Evolutionary conservation across 2,329 filamentous ascomycete genomes (phyloP).

Genomic region (Lachnellula subtilissima): DNA sequence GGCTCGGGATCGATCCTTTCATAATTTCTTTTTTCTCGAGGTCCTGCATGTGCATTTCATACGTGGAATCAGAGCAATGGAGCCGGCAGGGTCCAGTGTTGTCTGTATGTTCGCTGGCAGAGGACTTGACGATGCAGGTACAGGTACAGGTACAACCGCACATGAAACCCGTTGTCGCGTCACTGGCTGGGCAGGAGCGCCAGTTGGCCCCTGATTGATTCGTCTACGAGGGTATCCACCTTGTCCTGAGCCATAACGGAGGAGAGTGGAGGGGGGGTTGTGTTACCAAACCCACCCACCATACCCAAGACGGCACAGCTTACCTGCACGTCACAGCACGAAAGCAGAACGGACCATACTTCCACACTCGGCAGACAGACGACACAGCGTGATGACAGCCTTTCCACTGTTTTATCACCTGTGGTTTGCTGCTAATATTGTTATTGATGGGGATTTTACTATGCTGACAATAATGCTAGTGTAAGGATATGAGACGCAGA

Average conservation of each 20-base stretch:
- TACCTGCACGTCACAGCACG: not conserved
- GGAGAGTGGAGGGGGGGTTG: not conserved
- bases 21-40: not conserved
- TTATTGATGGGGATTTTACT: too few relatives aligned
- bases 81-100: not conserved
- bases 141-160: slow-evolving; percentile 4
- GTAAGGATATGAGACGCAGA: too few relatives aligned
- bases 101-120: not conserved
- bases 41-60: not conserved
- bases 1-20: not conserved
- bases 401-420: too few relatives aligned
- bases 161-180: slow-evolving; percentile 5
- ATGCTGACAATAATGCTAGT: too few relatives aligned
- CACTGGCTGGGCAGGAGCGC: not conserved
- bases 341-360: not conserved
- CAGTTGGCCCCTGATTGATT: not conserved
- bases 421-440: too few relatives aligned
- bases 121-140: not conserved
- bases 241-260: too few relatives aligned
- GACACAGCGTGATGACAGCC: too few relatives aligned
- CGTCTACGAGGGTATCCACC: not conserved
- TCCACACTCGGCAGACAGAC: not conserved
- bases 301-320: not conserved
- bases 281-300: not conserved
- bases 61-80: not conserved